Evolutionary conservation across 208 protist genomes (phyloP), one percentile per base, ranked within the genome.

Genomic region (Balamuthia mandrillaris): DNA sequence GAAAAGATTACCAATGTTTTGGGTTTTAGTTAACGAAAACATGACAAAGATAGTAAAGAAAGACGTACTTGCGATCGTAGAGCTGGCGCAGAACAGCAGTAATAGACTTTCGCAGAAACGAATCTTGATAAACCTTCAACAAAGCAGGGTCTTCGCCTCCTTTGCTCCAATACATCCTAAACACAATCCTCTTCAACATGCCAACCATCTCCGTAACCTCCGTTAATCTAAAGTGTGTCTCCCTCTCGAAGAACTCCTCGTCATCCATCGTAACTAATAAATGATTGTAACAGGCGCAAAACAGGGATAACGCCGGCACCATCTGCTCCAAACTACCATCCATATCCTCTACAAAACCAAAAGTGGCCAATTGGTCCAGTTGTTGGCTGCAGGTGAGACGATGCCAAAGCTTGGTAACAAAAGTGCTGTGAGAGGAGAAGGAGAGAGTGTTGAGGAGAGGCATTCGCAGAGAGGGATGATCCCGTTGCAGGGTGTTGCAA

Each of bases 61-160:
- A 12, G 27, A 75, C 66, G 41, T 75, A 75, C 66, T 75, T 75
- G 35, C 66, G 66, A 27, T 75, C 66, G 37, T 75, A 75, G 24
- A 75, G 41, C 41, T 75, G 66, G 42, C 52, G 66, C 21, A 75
- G 66, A 24, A 75, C 66, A 12, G 66, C 66, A 16, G 66, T 75
- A 33, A 75, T 75, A 10, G 66, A 37, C 37, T 75, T 75, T n/a
- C 66, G 66, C 21, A 75, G 35, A 24, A 35, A 44, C 4, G 42
- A 24, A 27, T 75, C 52, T 16, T 75, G 66, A 27, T 52, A 75
- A 10, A 75, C 66, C n/a, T n/a, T n/a, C n/a, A n/a, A n/a, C n/a
- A n/a, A n/a, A 6, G 66, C 66, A 6, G 66, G 66, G 21, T 75
- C 66, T 12, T 44, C 14, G 6, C 52, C 39, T 10, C 66, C 66